Conservation (phyloP, 2,329 filamentous ascomycete species). For the Cladobotryum protrusum region DNA sequence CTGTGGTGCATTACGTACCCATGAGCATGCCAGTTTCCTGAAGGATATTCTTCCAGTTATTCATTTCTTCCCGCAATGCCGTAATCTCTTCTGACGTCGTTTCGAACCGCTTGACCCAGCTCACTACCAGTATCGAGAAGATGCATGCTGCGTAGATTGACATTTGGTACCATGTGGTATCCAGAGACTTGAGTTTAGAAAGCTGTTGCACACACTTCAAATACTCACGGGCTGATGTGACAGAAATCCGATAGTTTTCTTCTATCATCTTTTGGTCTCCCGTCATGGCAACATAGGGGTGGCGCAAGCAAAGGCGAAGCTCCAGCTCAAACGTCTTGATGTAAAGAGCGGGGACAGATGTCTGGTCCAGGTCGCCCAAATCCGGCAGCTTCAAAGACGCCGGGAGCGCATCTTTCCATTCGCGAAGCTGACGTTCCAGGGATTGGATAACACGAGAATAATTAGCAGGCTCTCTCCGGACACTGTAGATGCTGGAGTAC, state of each 20-base stretch:
- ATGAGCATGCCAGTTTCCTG: conserved; percentile 60
- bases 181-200: conserved; percentile 59
- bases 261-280: conserved; percentile 49
- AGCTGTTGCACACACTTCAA: conserved; percentile 54
- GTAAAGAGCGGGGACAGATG: conserved; percentile 49
- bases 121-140: conserved; percentile 64
- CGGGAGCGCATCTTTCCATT: conserved; percentile 61
- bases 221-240: conserved; percentile 59
- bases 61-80: conserved; percentile 61
- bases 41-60: conserved; percentile 61
- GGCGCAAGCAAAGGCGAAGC: conserved; percentile 53
- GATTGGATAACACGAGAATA: conserved; percentile 59
- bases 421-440: conserved; percentile 58
- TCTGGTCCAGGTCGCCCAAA: conserved; percentile 32
- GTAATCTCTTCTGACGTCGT: conserved; percentile 53
- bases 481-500: conserved; percentile 69
- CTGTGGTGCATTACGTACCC: conserved; percentile 42
- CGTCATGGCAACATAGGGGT: conserved; percentile 54
- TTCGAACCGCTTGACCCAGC: conserved; percentile 59
- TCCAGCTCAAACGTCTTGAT: conserved; percentile 49
- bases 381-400: conserved; percentile 47
- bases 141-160: conserved; percentile 68
- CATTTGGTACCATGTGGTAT: conserved; percentile 72
- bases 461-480: conserved; percentile 53
- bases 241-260: conserved; percentile 59